Conservation (phyloP, 1,139 yeast species). For the Taiozyma onychis region DNA sequence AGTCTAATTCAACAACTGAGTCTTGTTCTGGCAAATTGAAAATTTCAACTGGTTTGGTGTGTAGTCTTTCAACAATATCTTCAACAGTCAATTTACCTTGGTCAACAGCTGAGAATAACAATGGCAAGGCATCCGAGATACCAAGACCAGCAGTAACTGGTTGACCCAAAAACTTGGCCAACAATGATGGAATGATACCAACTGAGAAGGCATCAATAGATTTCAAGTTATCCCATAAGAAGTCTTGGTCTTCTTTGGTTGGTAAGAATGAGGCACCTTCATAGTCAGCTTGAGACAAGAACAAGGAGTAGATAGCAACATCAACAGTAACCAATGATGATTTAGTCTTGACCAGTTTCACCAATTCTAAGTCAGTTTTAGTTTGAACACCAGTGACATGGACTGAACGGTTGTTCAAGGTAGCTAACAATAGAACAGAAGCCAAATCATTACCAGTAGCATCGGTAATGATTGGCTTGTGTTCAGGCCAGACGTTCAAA, state of each 20-base stretch:
- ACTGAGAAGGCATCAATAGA: constrained; percentile 83
- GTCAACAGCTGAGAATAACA: constrained; percentile 75
- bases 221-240: constrained; percentile 72
- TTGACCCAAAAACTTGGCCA: constrained; percentile 62
- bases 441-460: constrained; percentile 92
- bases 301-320: constrained; percentile 75
- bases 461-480: constrained; percentile 85
- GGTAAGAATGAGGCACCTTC: constrained; percentile 74
- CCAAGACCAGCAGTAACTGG: constrained; percentile 69
- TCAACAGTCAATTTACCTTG: constrained; percentile 66
- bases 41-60: constrained; percentile 75
- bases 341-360: constrained; percentile 81
- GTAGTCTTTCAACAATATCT: constrained; percentile 69
- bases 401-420: constrained; percentile 78
- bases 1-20: constrained; percentile 70
- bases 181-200: constrained; percentile 71
- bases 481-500: constrained; percentile 77
- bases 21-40: constrained; percentile 83
- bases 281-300: constrained; percentile 66
- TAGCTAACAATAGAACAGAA: constrained; percentile 81
- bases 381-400: constrained; percentile 86
- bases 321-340: constrained; percentile 85
- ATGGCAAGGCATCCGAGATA: constrained; percentile 72
- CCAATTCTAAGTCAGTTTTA: constrained; percentile 77
- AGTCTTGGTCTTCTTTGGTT: constrained; percentile 70